A percentile compares a stretch with the other conserved stretches of the same genome.
Conservation (phyloP, 805 yeast species). For the Torulaspora microellipsoides region DNA sequence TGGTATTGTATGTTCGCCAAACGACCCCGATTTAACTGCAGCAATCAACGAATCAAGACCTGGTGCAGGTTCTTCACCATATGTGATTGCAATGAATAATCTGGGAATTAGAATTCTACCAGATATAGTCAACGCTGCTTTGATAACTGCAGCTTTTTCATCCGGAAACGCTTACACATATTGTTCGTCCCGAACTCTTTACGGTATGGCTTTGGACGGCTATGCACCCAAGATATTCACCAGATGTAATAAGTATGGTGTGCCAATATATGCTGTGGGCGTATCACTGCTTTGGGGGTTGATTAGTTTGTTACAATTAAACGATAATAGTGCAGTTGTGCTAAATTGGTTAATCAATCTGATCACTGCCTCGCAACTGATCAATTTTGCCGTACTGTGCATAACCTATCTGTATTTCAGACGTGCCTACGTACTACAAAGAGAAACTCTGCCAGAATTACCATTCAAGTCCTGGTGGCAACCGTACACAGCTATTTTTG, state of each 20-base stretch:
- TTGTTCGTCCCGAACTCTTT: constrained; percentile 64
- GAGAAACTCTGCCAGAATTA: constrained; percentile 39
- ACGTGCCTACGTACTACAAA: constrained; percentile 52
- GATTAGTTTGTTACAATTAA: constrained; percentile 60
- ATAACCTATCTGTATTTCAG: constrained; percentile 58
- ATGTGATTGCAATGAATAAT: constrained; percentile 75
- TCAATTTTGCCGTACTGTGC: constrained; percentile 54
- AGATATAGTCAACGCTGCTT: constrained; percentile 70
- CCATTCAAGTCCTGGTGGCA: constrained; percentile 54
- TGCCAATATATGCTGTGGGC: constrained; percentile 57
- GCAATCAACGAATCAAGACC: constrained; percentile 60
- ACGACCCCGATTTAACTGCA: constrained; percentile 54
- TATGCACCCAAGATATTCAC: constrained; percentile 67
- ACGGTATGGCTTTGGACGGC: constrained; percentile 67
- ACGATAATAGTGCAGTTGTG: constrained; percentile 55
- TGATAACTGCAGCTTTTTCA: constrained; percentile 70
- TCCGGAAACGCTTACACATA: constrained; percentile 81
- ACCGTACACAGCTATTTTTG: constrained; percentile 53
- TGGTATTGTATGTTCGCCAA: constrained; percentile 69
- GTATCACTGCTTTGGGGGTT: constrained; percentile 56
- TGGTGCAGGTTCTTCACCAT: constrained; percentile 78
- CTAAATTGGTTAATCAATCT: constrained; percentile 69
- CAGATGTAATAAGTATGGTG: constrained; percentile 60
- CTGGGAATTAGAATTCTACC: constrained; percentile 65
- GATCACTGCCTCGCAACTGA: constrained; percentile 65